phyloP scores from a whole-genome alignment of 139 green algal genomes.

The Ettlia oleoabundans region DNA sequence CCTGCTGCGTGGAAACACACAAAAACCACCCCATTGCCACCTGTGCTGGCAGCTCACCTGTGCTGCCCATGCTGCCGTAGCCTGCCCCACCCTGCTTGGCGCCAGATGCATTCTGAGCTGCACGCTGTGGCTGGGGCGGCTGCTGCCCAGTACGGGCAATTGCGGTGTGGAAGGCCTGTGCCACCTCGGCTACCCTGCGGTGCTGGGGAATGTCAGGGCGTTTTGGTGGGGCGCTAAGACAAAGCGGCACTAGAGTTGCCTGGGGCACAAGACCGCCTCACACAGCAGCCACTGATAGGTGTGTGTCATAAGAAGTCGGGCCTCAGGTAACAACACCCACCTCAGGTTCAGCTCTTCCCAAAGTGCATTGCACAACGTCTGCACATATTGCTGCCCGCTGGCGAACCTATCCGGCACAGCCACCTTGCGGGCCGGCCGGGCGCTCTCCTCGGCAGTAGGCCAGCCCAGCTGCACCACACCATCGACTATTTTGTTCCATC shows the following conservation, averaged over 20 bases:
- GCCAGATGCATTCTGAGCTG: neutral
- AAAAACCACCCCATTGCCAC: too few species aligned
- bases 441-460: neutral
- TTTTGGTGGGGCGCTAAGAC: too few species aligned
- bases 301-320: neutral
- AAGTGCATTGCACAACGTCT: conserved; percentile 44
- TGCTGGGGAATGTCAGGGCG: too few species aligned
- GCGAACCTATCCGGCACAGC: conserved; percentile 51
- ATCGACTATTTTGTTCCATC: conserved; percentile 11
- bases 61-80: neutral
- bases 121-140: conserved; percentile 24
- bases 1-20: too few species aligned
- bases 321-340: conserved; percentile 1
- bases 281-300: too few species aligned
- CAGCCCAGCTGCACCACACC: conserved; percentile 25
- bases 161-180: conserved; percentile 32
- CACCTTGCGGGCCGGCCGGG: conserved; percentile 20
- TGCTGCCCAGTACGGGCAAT: conserved; percentile 23
- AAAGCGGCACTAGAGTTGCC: too few species aligned
- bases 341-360: conserved; percentile 68
- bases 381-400: conserved; percentile 38
- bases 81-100: neutral
- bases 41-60: neutral
- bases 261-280: too few species aligned
- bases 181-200: conserved; percentile 40